These are phyloP conservation scores for Warburgia ugandensis DNA, from an alignment of 164 flowering plant species.

Conservation along the genomic window DNA sequence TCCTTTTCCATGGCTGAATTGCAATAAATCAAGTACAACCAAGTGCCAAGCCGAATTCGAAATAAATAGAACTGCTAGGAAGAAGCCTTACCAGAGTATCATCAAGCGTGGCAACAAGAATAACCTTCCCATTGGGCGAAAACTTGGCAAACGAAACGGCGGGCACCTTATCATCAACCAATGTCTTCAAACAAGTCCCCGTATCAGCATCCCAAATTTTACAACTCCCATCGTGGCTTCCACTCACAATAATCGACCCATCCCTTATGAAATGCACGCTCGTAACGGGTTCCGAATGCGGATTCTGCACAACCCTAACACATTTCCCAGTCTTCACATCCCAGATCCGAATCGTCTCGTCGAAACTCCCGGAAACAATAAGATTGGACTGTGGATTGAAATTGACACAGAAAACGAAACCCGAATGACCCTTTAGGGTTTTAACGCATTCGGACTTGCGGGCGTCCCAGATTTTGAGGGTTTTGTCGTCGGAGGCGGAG, in stretches of 20 bases:
- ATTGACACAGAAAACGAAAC: constrained; percentile 82
- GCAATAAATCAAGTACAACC: too few relatives aligned
- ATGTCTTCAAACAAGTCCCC: constrained; percentile 51
- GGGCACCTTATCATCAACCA: constrained; percentile 60
- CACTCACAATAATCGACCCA: constrained; percentile 82
- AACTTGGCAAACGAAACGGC: constrained; percentile 82
- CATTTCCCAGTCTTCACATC: constrained; percentile 74
- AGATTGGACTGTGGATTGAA: constrained; percentile 75
- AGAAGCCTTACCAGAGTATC: constrained; percentile 79
- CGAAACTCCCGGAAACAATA: constrained; percentile 89
- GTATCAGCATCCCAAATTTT: constrained; percentile 79
- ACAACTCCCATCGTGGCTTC: constrained; percentile 86
- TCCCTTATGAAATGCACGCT: constrained; percentile 78
- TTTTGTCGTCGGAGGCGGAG: constrained; percentile 90
- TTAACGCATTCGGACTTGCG: constrained; percentile 56
- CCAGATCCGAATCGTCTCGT: constrained; percentile 81
- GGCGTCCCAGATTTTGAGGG: constrained; percentile 90
- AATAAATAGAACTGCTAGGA: too few relatives aligned
- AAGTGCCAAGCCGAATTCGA: too few relatives aligned
- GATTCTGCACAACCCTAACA: constrained; percentile 39
- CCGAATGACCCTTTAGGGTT: constrained; percentile 71
- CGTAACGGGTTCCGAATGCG: constrained; percentile 69
- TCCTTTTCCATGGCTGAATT: too few relatives aligned
- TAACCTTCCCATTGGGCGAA: constrained; percentile 92
- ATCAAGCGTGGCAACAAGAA: constrained; percentile 92